Evolutionary conservation across 257 asterid genomes (phyloP).

Genomic region (Cordia subcordata): DNA sequence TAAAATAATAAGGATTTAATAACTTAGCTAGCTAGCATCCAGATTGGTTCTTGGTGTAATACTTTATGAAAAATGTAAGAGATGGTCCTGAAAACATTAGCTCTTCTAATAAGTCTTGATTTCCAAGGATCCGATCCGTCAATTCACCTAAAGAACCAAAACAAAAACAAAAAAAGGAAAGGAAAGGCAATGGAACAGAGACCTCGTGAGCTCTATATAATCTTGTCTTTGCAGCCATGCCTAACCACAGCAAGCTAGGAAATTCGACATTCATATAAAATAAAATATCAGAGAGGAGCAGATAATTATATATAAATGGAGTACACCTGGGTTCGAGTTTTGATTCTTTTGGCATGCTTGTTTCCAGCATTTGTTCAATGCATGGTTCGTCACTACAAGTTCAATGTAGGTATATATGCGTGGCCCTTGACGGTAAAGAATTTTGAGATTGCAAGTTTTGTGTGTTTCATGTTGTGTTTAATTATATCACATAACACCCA

Average conservation of each 20-base stretch:
- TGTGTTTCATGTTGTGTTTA: too few species aligned
- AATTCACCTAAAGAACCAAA: slow-evolving; percentile 62
- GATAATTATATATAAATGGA: slow-evolving; percentile 24
- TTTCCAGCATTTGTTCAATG: slow-evolving; percentile 39
- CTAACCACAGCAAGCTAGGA: too few species aligned
- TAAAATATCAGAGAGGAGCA: too few species aligned
- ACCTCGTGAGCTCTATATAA: slow-evolving; percentile 36
- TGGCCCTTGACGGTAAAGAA: not conserved
- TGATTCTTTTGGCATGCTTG: slow-evolving; percentile 38
- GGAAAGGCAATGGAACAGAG: slow-evolving; percentile 46
- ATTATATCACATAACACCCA: too few species aligned
- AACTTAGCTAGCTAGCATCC: not conserved
- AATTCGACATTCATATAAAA: too few species aligned
- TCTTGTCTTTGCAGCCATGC: slow-evolving; percentile 18
- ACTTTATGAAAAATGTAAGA: slow-evolving; percentile 30
- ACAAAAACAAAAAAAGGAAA: too few species aligned
- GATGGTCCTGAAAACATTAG: slow-evolving; percentile 10
- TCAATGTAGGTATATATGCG: slow-evolving; percentile 77
- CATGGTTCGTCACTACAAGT: slow-evolving; percentile 70
- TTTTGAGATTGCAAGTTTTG: too few species aligned
- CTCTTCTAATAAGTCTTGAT: slow-evolving; percentile 16
- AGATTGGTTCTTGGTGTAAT: not conserved
- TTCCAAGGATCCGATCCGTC: slow-evolving; percentile 27
- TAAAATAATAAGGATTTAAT: too few species aligned
- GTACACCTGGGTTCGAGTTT: slow-evolving; percentile 29